A percentile compares a stretch with the other conserved stretches of the same genome.
Evolutionary conservation across 1,284 basidiomycete genomes (phyloP).

Genomic region (Meripilus lineatus): DNA sequence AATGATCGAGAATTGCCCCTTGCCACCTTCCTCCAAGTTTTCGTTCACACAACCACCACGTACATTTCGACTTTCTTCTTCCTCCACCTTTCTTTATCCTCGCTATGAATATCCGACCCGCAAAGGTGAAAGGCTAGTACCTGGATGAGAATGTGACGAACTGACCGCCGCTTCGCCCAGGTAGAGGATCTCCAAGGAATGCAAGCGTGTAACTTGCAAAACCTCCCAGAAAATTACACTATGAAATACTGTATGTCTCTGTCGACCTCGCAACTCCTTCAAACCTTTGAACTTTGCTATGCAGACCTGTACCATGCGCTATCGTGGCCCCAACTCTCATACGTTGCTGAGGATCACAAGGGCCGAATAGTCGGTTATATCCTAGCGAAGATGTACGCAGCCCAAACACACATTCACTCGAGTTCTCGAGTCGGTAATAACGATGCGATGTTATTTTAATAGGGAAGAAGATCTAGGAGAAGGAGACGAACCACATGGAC

Average conservation of each 20-base stretch:
- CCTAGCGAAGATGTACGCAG: slow-evolving; percentile 82
- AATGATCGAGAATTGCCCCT: no score
- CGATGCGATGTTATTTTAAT: slow-evolving; percentile 8
- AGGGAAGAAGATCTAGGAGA: slow-evolving; percentile 72
- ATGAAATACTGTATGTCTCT: slow-evolving; percentile 77
- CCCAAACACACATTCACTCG: background rate
- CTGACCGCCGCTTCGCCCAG: slow-evolving; percentile 29
- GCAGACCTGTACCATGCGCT: slow-evolving; percentile 80
- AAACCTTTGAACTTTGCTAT: background rate
- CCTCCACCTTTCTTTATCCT: background rate
- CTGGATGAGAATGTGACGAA: background rate
- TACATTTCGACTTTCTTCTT: background rate
- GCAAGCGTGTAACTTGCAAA: slow-evolving; percentile 88
- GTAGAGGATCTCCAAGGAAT: slow-evolving; percentile 78
- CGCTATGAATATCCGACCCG: slow-evolving; percentile 54
- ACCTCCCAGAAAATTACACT: slow-evolving; percentile 83
- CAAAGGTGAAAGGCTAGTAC: slow-evolving; percentile 48
- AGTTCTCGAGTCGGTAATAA: background rate
- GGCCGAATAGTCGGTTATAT: slow-evolving; percentile 94
- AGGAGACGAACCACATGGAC: slow-evolving; percentile 67
- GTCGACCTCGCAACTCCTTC: background rate
- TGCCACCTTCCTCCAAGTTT: no score
- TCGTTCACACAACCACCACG: no score
- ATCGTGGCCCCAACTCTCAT: slow-evolving; percentile 93
- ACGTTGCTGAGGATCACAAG: slow-evolving; percentile 87